These are phyloP conservation scores for Obba rivulosa DNA, from an alignment of 768 basidiomycete genomes.

Conservation along the genomic window DNA sequence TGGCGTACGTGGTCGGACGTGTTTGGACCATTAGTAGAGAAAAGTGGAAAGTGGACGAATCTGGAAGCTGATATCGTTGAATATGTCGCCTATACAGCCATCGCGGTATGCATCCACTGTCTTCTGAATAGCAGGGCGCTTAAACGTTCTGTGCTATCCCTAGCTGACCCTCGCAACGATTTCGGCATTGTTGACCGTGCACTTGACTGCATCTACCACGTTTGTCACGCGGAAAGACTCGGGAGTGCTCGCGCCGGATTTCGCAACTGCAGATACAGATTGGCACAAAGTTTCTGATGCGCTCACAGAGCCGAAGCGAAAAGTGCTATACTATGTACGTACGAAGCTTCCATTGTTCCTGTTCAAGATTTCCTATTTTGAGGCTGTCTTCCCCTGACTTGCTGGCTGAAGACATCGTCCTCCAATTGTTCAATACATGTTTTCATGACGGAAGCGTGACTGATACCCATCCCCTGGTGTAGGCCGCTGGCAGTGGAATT, in stretches of 20 bases:
- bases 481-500: conserved; percentile 95
- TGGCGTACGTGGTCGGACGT: conserved; percentile 78
- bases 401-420: no score
- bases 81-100: conserved; percentile 61
- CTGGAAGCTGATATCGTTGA: conserved; percentile 45
- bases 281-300: conserved; percentile 16
- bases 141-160: not conserved
- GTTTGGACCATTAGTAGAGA: conserved; percentile 32
- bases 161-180: conserved; percentile 69
- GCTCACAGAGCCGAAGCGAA: conserved; percentile 41
- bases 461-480: not conserved
- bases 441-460: not conserved
- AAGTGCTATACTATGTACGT: conserved; percentile 80
- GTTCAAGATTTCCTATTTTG: no score
- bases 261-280: conserved; percentile 23
- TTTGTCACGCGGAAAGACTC: conserved; percentile 89
- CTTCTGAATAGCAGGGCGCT: conserved; percentile 57
- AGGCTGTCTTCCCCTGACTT: no score
- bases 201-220: conserved; percentile 83
- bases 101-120: conserved; percentile 62
- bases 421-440: not conserved
- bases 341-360: not conserved
- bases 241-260: conserved; percentile 51
- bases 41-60: conserved; percentile 22
- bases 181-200: conserved; percentile 78